These are phyloP conservation scores for Populus nigra DNA, from an alignment of 345 rosid genomes.

Conservation along the genomic window DNA sequence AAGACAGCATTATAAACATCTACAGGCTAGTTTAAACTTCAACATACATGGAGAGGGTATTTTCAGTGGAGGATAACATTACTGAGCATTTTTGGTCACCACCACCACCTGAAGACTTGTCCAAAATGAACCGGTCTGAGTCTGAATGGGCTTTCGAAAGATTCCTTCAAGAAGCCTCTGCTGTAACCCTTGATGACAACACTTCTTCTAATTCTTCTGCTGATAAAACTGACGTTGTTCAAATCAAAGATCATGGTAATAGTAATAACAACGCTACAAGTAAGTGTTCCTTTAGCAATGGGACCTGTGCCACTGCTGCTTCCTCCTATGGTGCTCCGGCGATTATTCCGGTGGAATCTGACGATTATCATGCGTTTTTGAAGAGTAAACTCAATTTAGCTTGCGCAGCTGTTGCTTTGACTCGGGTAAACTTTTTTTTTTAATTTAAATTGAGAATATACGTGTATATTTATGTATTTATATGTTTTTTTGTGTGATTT, in stretches of 20 bases:
- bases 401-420: slow-evolving; percentile 30
- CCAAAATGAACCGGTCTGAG: slow-evolving; percentile 24
- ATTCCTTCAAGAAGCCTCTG: slow-evolving; percentile 24
- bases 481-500: not conserved
- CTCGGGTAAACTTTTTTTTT: slow-evolving; percentile 17
- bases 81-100: slow-evolving; percentile 18
- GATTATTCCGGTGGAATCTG: slow-evolving; percentile 24
- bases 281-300: not conserved
- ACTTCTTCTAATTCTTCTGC: slow-evolving; percentile 8
- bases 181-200: not conserved
- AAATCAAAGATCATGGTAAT: not conserved
- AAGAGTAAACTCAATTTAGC: slow-evolving; percentile 31
- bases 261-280: not conserved
- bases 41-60: slow-evolving; percentile 22
- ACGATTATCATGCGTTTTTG: slow-evolving; percentile 23
- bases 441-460: not conserved
- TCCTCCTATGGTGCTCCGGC: not conserved
- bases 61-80: slow-evolving; percentile 12
- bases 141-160: slow-evolving; percentile 33
- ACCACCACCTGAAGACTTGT: not conserved
- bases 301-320: not conserved
- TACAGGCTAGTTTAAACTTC: not conserved
- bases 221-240: slow-evolving; percentile 9
- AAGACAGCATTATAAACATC: not conserved
- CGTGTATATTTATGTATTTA: not conserved